A percentile compares a stretch with the other conserved stretches of the same genome.
These are phyloP conservation scores for Phytopythium mirpurense DNA, from an alignment of 352 stramenopile species.

Conservation along the genomic window DNA sequence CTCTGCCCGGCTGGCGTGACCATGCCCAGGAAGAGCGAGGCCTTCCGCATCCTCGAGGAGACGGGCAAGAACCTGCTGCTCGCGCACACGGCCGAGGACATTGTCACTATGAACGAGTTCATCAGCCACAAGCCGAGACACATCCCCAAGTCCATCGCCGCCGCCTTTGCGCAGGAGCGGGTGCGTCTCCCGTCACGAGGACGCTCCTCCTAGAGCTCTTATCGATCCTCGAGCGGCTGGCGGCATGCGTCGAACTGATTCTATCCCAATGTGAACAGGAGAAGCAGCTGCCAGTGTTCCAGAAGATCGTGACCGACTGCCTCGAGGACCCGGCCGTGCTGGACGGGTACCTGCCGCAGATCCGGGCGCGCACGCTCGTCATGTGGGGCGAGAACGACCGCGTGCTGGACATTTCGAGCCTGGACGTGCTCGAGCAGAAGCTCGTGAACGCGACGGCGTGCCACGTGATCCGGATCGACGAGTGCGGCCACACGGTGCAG, in stretches of 20 bases:
- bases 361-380: constrained; percentile 48
- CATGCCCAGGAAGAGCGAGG: constrained; percentile 57
- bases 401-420: constrained; percentile 61
- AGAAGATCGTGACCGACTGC: constrained; percentile 60
- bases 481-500: constrained; percentile 68
- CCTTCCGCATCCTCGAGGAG: constrained; percentile 52
- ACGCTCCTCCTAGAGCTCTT: no score
- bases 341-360: constrained; percentile 52
- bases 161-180: constrained; percentile 31
- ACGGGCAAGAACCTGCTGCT: constrained; percentile 62
- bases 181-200: no score
- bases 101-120: constrained; percentile 48
- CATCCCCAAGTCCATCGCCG: constrained; percentile 31
- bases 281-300: constrained; percentile 44
- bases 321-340: constrained; percentile 47
- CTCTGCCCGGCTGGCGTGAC: constrained; percentile 67
- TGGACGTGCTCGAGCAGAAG: constrained; percentile 55
- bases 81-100: constrained; percentile 46
- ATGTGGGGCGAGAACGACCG: constrained; percentile 73
- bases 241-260: no score
- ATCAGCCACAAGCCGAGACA: constrained; percentile 26
- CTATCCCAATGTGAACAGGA: not conserved
- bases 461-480: constrained; percentile 41
- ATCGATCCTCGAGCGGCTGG: no score
- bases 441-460: constrained; percentile 27